Base-by-base conservation (phyloP, 2,329 filamentous ascomycete species). In the Fusarium fujikuroi region DNA sequence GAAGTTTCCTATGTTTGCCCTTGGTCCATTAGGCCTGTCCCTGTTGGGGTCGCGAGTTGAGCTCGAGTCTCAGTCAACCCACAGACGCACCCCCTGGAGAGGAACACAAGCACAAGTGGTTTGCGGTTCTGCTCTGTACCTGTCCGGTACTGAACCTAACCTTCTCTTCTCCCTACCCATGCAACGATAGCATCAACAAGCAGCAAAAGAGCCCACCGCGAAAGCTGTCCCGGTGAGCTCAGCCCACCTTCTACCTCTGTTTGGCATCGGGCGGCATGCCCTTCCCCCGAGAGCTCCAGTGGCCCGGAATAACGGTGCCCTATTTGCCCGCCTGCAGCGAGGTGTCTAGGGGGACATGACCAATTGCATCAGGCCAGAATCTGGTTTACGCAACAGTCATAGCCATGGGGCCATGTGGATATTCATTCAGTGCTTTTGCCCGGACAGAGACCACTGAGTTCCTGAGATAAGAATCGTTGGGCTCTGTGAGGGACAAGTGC, bases 331-430 rank as follows among this genome's bases (percentile, higher is more conserved):
- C 75, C 57, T 77, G 70, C 73, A 64, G 73, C 62, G 44, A 72
- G 69, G 62, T 50, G 30, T 32, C 40, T 52, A 28, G 34, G 30
- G 32, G 32, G 43, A 60, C 63, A 67, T 69, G 67, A 56, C 76
- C 74, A 77, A 77, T 77, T 75, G 73, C 73, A 77, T 77, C 76
- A 77, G 73, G 65, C 76, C 76, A 77, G 76, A 76, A 77, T 76
- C 69, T 67, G 61, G 60, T 70, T 77, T 77, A 77, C 76, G 74
- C 75, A 70, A 72, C 32, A 59, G 32, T 59, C 42, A 66, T 74
- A 50, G 56, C 59, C 65, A 66, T 63, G 47, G 67, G 10, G 43
- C 53, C 43, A 32, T 63, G 59, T 73, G 67, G 69, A 39, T 63
- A 63, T 52, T 37, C 49, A 56, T 52, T 34, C 44, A 56, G n/a